Base-by-base conservation (phyloP, 208 protist species). In the Endotrypanum monterogeii region DNA sequence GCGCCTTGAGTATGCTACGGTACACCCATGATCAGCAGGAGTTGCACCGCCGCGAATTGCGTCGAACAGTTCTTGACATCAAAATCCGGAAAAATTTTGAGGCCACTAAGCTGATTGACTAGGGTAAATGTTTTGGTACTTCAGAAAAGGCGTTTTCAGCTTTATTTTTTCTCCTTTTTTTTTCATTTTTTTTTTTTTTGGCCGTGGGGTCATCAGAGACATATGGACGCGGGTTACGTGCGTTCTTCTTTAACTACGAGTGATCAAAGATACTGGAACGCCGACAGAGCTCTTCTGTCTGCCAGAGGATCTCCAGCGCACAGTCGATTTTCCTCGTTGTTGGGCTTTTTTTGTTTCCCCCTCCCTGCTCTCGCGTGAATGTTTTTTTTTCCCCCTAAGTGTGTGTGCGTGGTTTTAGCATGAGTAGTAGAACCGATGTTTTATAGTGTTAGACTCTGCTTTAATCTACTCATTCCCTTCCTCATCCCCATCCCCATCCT, bases 21-120 rank as follows among this genome's bases (percentile, higher is more conserved):
- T 73, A 62, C 56, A 28, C 50, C 1, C 68, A 73, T 50, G 68
- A 73, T 25, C 68, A 73, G 30, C 68, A 73, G 20, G 56, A 61
- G 68, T 20, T 73, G 41, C 50, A 63, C 12, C 68, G 68, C 56
- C 55, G 39, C 32, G 37, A 73, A n/a, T 37, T 73, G 39, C 56
- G 37, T 20, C 39, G 63, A n/a, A 62, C 20, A 14, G 25, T 73
- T 41, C 52, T 52, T 1, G 68, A 63, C 30, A 51, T 50, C 54
- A 11, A 35, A 14, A 39, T 73, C n/a, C 55, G 55, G 18, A 73
- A 73, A 14, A 32, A n/a, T 5, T 63, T 73, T 46, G 4, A 20
- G 1, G 39, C 23, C 3, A 39, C 46, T n/a, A 30, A 35, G 14
- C 8, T 61, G 16, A 32, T 1, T 2, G 52, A 48, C 28, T 18